Percentiles rank a stretch among this genome's conserved stretches.
These are phyloP conservation scores for Penicillium herquei DNA, from an alignment of 495 filamentous ascomycete genomes.

Conservation along the genomic window DNA sequence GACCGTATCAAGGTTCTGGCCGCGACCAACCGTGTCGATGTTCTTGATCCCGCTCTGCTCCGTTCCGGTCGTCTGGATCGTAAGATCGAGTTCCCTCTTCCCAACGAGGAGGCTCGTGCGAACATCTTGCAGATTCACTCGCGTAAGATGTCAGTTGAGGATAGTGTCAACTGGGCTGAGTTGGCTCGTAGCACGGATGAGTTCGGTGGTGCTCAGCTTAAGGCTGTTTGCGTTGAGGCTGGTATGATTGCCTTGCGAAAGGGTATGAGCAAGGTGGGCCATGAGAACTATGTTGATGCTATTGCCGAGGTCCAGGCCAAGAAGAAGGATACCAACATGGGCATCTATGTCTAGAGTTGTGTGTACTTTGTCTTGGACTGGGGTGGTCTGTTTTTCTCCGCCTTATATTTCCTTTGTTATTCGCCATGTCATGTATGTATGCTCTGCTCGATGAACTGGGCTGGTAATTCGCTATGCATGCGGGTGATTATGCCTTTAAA, in stretches of 20 bases:
- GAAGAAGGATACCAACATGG: conserved; percentile 83
- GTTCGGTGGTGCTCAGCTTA: conserved; percentile 95
- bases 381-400: conserved; percentile 4
- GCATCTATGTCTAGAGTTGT: conserved; percentile 47
- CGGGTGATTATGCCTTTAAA: conserved; percentile 9
- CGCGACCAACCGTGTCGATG: conserved; percentile 96
- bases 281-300: conserved; percentile 99
- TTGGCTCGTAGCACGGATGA: conserved; percentile 97
- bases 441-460: conserved; percentile 15
- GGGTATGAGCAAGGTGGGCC: conserved; percentile 89
- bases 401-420: conserved; percentile 11
- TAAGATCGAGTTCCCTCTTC: conserved; percentile 98
- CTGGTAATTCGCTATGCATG: conserved; percentile 28
- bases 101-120: conserved; percentile 97
- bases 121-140: conserved; percentile 98
- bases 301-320: conserved; percentile 96
- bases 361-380: not conserved
- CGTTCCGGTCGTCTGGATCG: conserved; percentile 93
- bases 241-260: conserved; percentile 97
- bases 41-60: conserved; percentile 91
- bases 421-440: conserved; percentile 32
- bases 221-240: conserved; percentile 97
- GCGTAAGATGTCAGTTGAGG: conserved; percentile 96
- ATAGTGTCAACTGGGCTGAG: conserved; percentile 93
- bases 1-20: conserved; percentile 98